phyloP scores from a whole-genome alignment of 2,329 filamentous ascomycete species.

The Alternaria triticina region DNA sequence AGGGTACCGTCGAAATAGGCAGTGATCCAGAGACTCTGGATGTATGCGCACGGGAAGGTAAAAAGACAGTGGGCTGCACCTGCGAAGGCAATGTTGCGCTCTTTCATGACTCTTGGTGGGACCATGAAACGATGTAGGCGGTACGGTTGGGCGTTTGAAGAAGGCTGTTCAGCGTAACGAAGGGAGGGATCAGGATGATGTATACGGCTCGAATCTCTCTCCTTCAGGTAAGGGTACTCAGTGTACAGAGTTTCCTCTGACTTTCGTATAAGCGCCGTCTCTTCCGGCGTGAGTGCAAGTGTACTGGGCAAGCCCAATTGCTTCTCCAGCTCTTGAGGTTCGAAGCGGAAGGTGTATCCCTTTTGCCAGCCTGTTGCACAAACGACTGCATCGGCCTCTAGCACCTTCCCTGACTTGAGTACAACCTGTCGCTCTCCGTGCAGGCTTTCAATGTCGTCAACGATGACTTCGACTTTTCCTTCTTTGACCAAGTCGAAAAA shows the following conservation, averaged over 20 bases:
- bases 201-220: constrained; percentile 21
- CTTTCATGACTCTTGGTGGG: constrained; percentile 29
- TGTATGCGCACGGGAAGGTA: constrained; percentile 47
- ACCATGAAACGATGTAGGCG: constrained; percentile 55
- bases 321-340: constrained; percentile 49
- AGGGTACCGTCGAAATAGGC: constrained; percentile 68
- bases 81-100: constrained; percentile 24
- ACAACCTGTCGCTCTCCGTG: constrained; percentile 52
- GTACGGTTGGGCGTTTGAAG: constrained; percentile 28
- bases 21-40: constrained; percentile 57
- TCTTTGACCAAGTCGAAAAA: constrained; percentile 63
- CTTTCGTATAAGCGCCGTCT: constrained; percentile 44
- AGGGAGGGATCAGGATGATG: constrained; percentile 29
- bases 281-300: constrained; percentile 37
- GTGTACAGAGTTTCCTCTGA: constrained; percentile 19
- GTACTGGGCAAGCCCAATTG: constrained; percentile 56
- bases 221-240: constrained; percentile 23
- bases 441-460: constrained; percentile 61
- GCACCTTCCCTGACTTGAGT: constrained; percentile 53
- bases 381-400: constrained; percentile 60
- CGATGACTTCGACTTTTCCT: constrained; percentile 62
- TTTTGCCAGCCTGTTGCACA: constrained; percentile 65
- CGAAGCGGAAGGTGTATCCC: constrained; percentile 58
- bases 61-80: constrained; percentile 45
- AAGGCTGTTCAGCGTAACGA: constrained; percentile 12